These are phyloP conservation scores for Asclepias syriaca DNA, from an alignment of 257 asterid genomes.

Conservation along the genomic window DNA sequence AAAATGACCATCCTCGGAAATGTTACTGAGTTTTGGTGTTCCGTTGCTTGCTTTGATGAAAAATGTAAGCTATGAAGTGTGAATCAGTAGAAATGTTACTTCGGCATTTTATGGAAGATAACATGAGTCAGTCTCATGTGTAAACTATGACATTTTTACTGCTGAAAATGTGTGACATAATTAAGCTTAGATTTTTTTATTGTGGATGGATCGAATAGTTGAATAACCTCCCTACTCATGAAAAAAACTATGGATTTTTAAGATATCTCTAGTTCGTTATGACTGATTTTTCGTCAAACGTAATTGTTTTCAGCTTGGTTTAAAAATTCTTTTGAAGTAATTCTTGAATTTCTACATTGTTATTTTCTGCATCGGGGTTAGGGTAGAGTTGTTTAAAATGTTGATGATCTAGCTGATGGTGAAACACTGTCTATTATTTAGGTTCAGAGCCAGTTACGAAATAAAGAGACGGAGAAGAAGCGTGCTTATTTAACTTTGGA, in stretches of 20 bases:
- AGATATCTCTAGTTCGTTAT: background rate
- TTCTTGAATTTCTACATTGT: background rate
- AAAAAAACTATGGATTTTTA: background rate
- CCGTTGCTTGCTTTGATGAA: background rate
- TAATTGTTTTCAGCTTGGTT: background rate
- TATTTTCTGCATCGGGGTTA: background rate
- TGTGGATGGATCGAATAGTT: background rate
- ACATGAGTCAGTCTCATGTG: background rate
- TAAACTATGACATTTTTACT: background rate
- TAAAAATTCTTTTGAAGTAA: background rate
- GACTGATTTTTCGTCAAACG: background rate
- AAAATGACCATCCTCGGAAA: too few species aligned
- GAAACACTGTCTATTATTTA: constrained; percentile 13
- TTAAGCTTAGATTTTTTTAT: background rate
- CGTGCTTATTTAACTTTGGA: constrained; percentile 89
- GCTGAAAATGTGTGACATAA: background rate
- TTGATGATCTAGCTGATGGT: background rate
- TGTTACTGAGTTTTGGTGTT: background rate
- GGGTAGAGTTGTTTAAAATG: background rate
- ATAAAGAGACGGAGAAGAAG: constrained; percentile 83
- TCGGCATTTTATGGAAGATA: background rate
- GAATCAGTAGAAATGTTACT: background rate
- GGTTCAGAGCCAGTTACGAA: constrained; percentile 84
- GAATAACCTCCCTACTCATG: background rate
- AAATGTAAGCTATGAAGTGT: background rate